A percentile compares a stretch with the other conserved stretches of the same genome.
phyloP scores from a whole-genome alignment of 768 basidiomycete species.

The Mycena albidolilacea region DNA sequence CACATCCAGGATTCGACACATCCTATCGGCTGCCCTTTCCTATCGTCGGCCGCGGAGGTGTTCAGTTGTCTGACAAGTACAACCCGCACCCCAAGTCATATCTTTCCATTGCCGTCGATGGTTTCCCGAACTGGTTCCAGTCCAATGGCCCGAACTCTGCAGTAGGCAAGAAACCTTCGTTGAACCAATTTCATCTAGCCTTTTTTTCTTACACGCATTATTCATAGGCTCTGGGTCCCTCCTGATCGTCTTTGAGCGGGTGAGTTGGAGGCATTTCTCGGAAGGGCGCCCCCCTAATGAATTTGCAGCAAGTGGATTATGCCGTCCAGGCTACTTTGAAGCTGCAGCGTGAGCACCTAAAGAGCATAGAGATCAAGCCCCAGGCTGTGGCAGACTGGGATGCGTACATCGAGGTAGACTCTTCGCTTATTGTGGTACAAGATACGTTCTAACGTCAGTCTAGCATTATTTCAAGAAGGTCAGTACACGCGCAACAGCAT shows the following conservation, averaged over 20 bases:
- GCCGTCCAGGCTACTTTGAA: slow-evolving; percentile 69
- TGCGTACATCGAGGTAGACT: slow-evolving; percentile 66
- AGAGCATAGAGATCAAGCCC: slow-evolving; percentile 71
- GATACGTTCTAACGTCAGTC: slow-evolving; percentile 9
- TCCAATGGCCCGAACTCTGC: slow-evolving; percentile 69
- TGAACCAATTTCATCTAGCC: background rate
- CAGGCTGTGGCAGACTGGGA: slow-evolving; percentile 77
- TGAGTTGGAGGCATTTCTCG: background rate
- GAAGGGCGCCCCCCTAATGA: background rate
- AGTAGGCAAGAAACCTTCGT: slow-evolving; percentile 52
- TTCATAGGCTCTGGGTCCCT: slow-evolving; percentile 61
- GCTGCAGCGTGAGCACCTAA: slow-evolving; percentile 73
- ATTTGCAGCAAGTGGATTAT: slow-evolving; percentile 65
- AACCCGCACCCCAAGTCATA: slow-evolving; percentile 71
- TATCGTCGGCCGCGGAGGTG: slow-evolving; percentile 68
- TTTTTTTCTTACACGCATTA: background rate
- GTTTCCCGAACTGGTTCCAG: slow-evolving; percentile 81
- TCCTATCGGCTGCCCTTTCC: slow-evolving; percentile 63
- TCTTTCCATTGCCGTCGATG: slow-evolving; percentile 70
- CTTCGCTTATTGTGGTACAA: background rate
- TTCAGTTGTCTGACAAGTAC: slow-evolving; percentile 68
- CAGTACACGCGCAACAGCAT: slow-evolving; percentile 55
- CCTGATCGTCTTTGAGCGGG: slow-evolving; percentile 66
- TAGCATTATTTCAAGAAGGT: slow-evolving; percentile 46
- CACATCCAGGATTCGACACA: slow-evolving; percentile 64